Conservation (phyloP, 2,329 filamentous ascomycete species). For the Alternaria triticimaculans region DNA sequence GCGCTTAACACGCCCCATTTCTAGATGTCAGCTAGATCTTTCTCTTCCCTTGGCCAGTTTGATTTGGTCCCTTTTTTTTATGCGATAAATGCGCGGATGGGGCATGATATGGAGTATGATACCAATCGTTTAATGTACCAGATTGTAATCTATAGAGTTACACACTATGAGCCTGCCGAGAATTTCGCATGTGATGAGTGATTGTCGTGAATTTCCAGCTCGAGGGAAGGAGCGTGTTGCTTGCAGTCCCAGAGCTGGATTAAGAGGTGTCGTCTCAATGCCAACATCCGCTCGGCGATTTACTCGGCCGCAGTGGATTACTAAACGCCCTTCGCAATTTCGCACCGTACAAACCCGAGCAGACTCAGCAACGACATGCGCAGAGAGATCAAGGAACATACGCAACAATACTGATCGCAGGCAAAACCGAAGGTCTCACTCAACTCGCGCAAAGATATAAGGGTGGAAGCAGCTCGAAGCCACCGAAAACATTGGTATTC, state of each 20-base stretch:
- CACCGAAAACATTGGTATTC: neutral
- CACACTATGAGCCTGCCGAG: neutral
- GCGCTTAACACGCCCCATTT: slow-evolving; percentile 53
- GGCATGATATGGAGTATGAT: neutral
- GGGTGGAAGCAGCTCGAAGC: neutral
- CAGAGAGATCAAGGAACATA: neutral
- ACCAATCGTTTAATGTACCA: slow-evolving; percentile 4
- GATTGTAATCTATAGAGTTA: neutral
- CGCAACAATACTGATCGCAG: neutral
- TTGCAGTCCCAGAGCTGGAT: neutral
- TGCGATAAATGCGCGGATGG: neutral
- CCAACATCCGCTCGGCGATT: neutral
- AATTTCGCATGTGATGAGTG: neutral
- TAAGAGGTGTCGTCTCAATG: neutral
- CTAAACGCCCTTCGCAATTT: neutral
- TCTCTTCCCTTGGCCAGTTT: neutral
- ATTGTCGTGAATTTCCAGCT: neutral
- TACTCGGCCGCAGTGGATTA: neutral
- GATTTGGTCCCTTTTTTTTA: neutral
- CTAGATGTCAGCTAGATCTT: slow-evolving; percentile 5
- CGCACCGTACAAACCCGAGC: neutral
- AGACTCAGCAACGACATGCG: neutral
- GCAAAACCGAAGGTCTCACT: neutral
- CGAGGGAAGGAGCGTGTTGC: neutral
- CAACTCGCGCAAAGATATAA: neutral